Percentiles rank a stretch among this genome's conserved stretches.
Evolutionary conservation across 2,329 filamentous ascomycete genomes (phyloP).

Genomic region (Clonostachys chloroleuca): DNA sequence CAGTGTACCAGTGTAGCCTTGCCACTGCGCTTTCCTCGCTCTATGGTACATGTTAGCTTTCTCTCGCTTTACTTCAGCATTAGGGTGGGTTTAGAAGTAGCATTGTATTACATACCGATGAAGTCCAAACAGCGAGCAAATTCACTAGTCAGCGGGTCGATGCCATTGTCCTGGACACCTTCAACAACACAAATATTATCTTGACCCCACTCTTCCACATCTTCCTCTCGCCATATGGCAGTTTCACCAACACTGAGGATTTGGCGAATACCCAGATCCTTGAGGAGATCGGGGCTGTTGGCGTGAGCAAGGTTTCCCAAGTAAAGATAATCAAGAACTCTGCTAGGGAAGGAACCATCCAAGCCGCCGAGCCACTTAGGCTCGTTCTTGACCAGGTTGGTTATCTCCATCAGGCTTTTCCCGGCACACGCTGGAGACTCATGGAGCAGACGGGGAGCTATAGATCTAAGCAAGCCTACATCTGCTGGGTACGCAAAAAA

Average conservation of each 20-base stretch:
- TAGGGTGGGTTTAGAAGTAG: background rate
- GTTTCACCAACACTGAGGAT: slow-evolving; percentile 91
- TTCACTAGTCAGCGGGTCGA: slow-evolving; percentile 83
- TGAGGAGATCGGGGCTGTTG: slow-evolving; percentile 83
- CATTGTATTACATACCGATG: slow-evolving; percentile 63
- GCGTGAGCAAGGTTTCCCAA: slow-evolving; percentile 90
- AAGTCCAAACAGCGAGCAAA: slow-evolving; percentile 85
- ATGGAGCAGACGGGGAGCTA: slow-evolving; percentile 70
- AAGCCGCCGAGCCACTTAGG: slow-evolving; percentile 79
- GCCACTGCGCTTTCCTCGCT: slow-evolving; percentile 70
- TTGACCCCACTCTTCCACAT: slow-evolving; percentile 66
- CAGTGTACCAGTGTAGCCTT: slow-evolving; percentile 93
- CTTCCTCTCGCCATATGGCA: slow-evolving; percentile 71
- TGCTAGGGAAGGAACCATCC: slow-evolving; percentile 87
- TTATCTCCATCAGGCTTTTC: slow-evolving; percentile 48
- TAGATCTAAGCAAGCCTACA: slow-evolving; percentile 72
- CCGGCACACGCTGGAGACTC: slow-evolving; percentile 57
- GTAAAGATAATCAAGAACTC: slow-evolving; percentile 91
- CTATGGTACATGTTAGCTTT: slow-evolving; percentile 35
- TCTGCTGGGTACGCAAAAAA: slow-evolving; percentile 96
- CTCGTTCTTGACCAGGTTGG: slow-evolving; percentile 48
- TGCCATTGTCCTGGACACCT: slow-evolving; percentile 92
- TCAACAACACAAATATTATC: slow-evolving; percentile 80
- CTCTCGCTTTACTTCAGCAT: background rate
- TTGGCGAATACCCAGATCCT: slow-evolving; percentile 76